Evolutionary conservation across 176 grass and related monocot genomes (phyloP).

Genomic region (Carex myosuroides): DNA sequence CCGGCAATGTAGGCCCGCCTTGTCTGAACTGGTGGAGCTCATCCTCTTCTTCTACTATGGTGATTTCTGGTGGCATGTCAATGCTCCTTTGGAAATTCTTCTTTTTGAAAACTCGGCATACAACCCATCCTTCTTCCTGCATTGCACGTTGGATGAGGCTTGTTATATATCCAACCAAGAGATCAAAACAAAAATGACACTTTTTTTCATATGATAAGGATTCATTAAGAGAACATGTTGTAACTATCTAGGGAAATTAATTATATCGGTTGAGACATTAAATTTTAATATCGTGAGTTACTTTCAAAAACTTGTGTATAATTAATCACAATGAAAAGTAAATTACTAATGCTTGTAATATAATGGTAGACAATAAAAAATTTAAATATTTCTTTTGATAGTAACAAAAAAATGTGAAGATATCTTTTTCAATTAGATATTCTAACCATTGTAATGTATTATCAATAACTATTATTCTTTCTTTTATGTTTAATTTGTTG

Average conservation of each 20-base stretch:
- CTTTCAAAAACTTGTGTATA: not conserved
- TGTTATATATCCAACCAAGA: not conserved
- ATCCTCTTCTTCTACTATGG: slow-evolving; percentile 44
- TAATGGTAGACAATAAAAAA: not conserved
- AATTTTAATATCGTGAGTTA: not conserved
- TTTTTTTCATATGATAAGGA: not conserved
- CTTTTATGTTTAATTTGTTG: not conserved
- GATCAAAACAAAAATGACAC: not conserved
- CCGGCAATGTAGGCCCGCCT: not conserved
- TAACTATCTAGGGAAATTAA: not conserved
- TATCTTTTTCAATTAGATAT: not conserved
- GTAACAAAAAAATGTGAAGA: not conserved
- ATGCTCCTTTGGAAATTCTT: slow-evolving; percentile 57
- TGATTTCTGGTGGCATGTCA: slow-evolving; percentile 30
- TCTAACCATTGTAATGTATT: not conserved
- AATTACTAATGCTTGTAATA: not conserved
- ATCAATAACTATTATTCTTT: not conserved
- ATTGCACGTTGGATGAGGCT: slow-evolving; percentile 22
- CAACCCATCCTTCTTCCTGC: slow-evolving; percentile 98
- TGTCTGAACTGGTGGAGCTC: slow-evolving; percentile 32
- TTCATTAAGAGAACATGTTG: not conserved
- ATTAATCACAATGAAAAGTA: not conserved
- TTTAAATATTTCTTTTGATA: not conserved
- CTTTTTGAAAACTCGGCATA: slow-evolving; percentile 97
- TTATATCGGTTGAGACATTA: not conserved